These are phyloP conservation scores for Coffea humblotiana DNA, from an alignment of 305 asterid species.

Conservation along the genomic window DNA sequence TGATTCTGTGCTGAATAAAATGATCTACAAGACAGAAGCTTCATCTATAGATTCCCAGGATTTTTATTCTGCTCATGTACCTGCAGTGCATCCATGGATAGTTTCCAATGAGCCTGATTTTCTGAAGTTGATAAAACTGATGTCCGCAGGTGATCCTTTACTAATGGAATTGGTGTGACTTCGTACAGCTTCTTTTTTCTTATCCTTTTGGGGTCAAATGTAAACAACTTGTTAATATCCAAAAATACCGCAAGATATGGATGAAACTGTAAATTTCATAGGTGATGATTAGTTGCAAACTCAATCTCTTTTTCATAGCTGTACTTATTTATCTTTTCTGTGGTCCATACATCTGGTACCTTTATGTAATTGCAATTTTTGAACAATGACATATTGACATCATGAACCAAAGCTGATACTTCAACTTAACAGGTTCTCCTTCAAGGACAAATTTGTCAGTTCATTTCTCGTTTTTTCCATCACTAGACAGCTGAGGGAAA, in stretches of 20 bases:
- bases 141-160: slow-evolving; percentile 98
- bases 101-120: slow-evolving; percentile 87
- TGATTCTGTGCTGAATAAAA: slow-evolving; percentile 61
- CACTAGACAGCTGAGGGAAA: not conserved
- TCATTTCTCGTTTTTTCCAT: not conserved
- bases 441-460: not conserved
- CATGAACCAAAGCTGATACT: not conserved
- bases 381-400: not conserved
- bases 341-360: not conserved
- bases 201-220: not conserved
- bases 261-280: slow-evolving; percentile 6
- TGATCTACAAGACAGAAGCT: slow-evolving; percentile 73
- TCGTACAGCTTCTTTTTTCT: not conserved
- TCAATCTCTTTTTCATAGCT: not conserved
- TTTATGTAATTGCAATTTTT: not conserved
- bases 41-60: slow-evolving; percentile 65
- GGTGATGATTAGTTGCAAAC: not conserved
- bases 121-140: slow-evolving; percentile 69
- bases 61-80: slow-evolving; percentile 76
- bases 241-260: not conserved
- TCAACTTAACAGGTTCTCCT: not conserved
- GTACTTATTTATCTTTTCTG: not conserved
- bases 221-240: not conserved
- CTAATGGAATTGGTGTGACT: slow-evolving; percentile 83
- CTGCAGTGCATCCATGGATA: slow-evolving; percentile 93